Conservation (phyloP, 495 filamentous ascomycete species). For the Penicillium roqueforti region DNA sequence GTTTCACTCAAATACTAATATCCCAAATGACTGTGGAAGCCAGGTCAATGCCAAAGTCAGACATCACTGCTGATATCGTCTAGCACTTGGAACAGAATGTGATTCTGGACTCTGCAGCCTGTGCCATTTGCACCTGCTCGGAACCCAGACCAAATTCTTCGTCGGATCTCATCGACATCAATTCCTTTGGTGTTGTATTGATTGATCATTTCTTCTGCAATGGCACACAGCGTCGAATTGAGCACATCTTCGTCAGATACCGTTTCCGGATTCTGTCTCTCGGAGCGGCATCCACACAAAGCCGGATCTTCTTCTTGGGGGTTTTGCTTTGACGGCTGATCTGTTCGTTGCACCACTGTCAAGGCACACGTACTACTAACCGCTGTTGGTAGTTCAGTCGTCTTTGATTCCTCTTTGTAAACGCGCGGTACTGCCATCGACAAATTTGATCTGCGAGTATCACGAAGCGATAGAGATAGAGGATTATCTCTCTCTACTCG, state of each 20-base stretch:
- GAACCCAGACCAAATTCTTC: constrained; percentile 37
- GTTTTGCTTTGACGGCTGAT: background rate
- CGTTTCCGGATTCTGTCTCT: constrained; percentile 10
- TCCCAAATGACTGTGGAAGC: background rate
- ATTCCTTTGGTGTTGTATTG: constrained; percentile 39
- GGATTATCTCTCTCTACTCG: background rate
- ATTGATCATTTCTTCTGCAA: constrained; percentile 38
- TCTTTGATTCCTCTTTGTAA: background rate
- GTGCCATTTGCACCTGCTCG: constrained; percentile 27
- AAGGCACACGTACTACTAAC: background rate
- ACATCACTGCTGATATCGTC: constrained; percentile 41
- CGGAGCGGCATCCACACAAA: constrained; percentile 29
- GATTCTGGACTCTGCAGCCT: constrained; percentile 43
- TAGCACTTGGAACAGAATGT: constrained; percentile 41
- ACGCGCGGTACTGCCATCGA: background rate
- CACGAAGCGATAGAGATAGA: background rate
- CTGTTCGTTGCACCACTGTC: background rate
- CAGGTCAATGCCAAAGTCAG: constrained; percentile 13
- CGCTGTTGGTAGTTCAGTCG: background rate
- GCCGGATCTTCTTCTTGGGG: constrained; percentile 9
- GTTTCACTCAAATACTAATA: background rate
- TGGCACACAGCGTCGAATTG: constrained; percentile 41
- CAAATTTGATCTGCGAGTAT: background rate
- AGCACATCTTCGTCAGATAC: constrained; percentile 27
- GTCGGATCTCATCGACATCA: constrained; percentile 35